Percentiles rank a stretch among this genome's conserved stretches.
These are phyloP conservation scores for Pestalotiopsis sp. DNA, from an alignment of 2,329 filamentous ascomycete species.

Conservation along the genomic window DNA sequence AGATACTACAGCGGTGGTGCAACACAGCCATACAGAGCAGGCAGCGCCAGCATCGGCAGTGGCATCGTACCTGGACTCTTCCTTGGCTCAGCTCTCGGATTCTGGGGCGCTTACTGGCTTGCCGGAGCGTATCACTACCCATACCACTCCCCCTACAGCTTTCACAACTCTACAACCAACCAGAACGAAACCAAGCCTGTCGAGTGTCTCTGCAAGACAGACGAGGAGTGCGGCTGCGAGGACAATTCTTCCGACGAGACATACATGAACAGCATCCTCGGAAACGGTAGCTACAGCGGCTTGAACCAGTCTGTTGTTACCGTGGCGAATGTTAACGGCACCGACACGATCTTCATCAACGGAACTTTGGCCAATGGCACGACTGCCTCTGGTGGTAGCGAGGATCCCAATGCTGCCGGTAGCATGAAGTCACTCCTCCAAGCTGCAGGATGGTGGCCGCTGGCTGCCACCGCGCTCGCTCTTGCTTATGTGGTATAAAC, in stretches of 20 bases:
- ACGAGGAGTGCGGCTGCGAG: slow-evolving; percentile 56
- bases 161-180: slow-evolving; percentile 52
- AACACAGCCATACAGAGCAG: slow-evolving; percentile 60
- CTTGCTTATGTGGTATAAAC: slow-evolving; percentile 46
- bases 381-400: slow-evolving; percentile 50
- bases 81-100: slow-evolving; percentile 48
- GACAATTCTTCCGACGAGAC: slow-evolving; percentile 67
- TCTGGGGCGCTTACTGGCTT: slow-evolving; percentile 64
- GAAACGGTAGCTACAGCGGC: slow-evolving; percentile 61
- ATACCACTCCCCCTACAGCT: slow-evolving; percentile 51
- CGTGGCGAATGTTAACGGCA: slow-evolving; percentile 66
- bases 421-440: slow-evolving; percentile 37
- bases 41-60: slow-evolving; percentile 45
- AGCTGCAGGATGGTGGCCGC: slow-evolving; percentile 53
- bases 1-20: slow-evolving; percentile 70
- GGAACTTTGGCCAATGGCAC: slow-evolving; percentile 75
- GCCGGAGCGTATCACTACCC: slow-evolving; percentile 52
- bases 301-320: slow-evolving; percentile 66
- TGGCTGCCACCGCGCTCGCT: slow-evolving; percentile 44
- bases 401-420: slow-evolving; percentile 38
- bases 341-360: slow-evolving; percentile 69
- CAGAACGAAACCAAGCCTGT: slow-evolving; percentile 64
- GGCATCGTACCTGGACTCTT: slow-evolving; percentile 57
- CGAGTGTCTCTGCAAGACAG: slow-evolving; percentile 60
- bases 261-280: slow-evolving; percentile 66